A percentile compares a stretch with the other conserved stretches of the same genome.
Conservation (phyloP, 2,329 filamentous ascomycete species). For the Apiospora rasikravindrae region DNA sequence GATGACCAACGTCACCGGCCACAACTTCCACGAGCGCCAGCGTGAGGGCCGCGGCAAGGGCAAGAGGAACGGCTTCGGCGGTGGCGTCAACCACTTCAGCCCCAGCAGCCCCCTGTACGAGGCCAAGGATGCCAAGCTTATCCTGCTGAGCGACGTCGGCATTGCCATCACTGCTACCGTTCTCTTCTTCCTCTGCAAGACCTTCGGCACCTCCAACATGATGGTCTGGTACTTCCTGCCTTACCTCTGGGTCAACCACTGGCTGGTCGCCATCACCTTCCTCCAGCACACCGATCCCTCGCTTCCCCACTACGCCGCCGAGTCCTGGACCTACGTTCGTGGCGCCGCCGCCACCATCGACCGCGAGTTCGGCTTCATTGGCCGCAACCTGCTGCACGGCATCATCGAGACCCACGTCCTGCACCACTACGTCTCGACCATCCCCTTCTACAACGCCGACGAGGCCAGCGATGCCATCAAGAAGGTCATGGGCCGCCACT, state of each 20-base stretch:
- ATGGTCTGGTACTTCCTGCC: conserved; percentile 94
- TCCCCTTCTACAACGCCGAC: conserved; percentile 96
- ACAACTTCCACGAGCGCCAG: conserved; percentile 92
- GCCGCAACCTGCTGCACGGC: conserved; percentile 87
- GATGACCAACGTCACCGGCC: conserved; percentile 89
- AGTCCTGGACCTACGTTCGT: conserved; percentile 90
- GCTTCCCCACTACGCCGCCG: conserved; percentile 87
- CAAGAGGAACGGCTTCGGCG: conserved; percentile 81
- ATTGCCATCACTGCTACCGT: conserved; percentile 65
- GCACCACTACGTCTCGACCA: conserved; percentile 95
- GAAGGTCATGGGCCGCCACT: conserved; percentile 93
- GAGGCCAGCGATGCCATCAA: conserved; percentile 95
- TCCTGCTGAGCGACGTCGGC: conserved; percentile 86
- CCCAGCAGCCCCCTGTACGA: conserved; percentile 89
- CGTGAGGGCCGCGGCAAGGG: conserved; percentile 90
- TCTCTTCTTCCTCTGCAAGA: conserved; percentile 74
- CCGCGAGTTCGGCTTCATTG: conserved; percentile 95
- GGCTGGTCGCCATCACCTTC: conserved; percentile 97
- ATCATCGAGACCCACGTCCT: conserved; percentile 98
- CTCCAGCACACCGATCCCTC: conserved; percentile 96
- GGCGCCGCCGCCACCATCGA: conserved; percentile 96
- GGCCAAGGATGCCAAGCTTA: conserved; percentile 85
- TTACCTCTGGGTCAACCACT: conserved; percentile 98
- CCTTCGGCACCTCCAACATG: conserved; percentile 84
- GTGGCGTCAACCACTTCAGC: conserved; percentile 94